phyloP scores from a whole-genome alignment of 495 filamentous ascomycete species.

The Tuber brumale region DNA sequence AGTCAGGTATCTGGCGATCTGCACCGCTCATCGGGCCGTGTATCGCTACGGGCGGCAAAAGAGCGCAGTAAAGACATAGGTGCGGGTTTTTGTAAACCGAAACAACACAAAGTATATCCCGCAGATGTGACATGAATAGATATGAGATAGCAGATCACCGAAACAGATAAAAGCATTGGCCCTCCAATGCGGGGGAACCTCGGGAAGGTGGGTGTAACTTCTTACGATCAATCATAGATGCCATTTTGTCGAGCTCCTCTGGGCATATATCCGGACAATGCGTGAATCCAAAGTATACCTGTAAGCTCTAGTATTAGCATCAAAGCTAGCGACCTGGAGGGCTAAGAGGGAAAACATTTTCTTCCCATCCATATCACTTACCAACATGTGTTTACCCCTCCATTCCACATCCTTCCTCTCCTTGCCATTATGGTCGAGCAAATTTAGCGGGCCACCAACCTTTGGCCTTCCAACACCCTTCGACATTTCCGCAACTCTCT shows the following conservation, averaged over 20 bases:
- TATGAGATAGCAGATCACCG: not conserved
- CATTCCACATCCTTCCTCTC: slow-evolving; percentile 68
- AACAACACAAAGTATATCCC: not conserved
- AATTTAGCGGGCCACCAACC: slow-evolving; percentile 77
- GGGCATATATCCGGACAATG: slow-evolving; percentile 99
- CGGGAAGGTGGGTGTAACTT: slow-evolving; percentile 46
- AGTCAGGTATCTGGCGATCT: not conserved
- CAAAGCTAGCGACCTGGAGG: not conserved
- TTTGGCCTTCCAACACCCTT: slow-evolving; percentile 91
- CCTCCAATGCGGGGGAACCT: not conserved
- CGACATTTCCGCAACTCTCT: slow-evolving; percentile 76
- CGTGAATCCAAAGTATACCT: slow-evolving; percentile 97
- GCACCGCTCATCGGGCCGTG: not conserved
- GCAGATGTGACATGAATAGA: not conserved
- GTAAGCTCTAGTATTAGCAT: slow-evolving; percentile 10
- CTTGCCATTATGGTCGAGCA: slow-evolving; percentile 75
- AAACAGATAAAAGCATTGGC: not conserved
- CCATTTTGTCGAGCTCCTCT: slow-evolving; percentile 98
- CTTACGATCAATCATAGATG: slow-evolving; percentile 75
- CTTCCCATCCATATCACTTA: slow-evolving; percentile 37
- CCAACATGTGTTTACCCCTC: slow-evolving; percentile 77
- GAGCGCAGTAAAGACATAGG: not conserved
- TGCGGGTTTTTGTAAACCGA: not conserved
- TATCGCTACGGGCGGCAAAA: not conserved
- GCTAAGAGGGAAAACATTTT: not conserved